These are phyloP conservation scores for Papilionanthe hybrid DNA, from an alignment of 116 monocot genomes.

Conservation along the genomic window DNA sequence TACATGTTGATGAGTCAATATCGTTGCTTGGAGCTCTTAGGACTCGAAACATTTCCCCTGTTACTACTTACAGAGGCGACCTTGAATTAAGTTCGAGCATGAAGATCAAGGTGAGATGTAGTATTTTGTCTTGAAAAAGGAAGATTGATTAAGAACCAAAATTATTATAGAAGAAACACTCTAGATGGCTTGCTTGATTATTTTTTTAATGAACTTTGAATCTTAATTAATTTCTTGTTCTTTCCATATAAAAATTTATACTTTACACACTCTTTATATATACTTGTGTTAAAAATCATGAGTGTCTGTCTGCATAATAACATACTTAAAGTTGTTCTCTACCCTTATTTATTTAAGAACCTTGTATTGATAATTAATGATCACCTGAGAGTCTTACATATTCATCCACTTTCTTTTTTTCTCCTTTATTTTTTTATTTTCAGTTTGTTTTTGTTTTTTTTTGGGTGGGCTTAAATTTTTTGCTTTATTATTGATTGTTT, in stretches of 20 bases:
- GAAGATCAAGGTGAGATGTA: constrained; percentile 79
- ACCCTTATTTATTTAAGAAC: background rate
- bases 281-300: background rate
- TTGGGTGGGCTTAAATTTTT: background rate
- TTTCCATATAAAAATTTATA: background rate
- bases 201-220: background rate
- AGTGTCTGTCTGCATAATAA: background rate
- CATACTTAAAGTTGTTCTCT: background rate
- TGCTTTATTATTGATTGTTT: background rate
- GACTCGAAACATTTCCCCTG: constrained; percentile 74
- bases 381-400: background rate
- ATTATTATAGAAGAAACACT: background rate
- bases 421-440: too few relatives aligned
- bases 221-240: too few relatives aligned
- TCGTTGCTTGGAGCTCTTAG: constrained; percentile 74
- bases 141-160: background rate
- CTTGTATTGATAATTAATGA: background rate
- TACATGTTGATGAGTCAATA: constrained; percentile 50
- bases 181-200: background rate
- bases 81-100: constrained; percentile 75
- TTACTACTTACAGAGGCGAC: constrained; percentile 89
- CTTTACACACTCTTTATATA: background rate
- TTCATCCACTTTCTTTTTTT: too few relatives aligned
- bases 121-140: background rate
- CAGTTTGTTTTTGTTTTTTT: too few relatives aligned